Conservation (phyloP, 495 filamentous ascomycete genomes). For the Aspergillus panamensis region DNA sequence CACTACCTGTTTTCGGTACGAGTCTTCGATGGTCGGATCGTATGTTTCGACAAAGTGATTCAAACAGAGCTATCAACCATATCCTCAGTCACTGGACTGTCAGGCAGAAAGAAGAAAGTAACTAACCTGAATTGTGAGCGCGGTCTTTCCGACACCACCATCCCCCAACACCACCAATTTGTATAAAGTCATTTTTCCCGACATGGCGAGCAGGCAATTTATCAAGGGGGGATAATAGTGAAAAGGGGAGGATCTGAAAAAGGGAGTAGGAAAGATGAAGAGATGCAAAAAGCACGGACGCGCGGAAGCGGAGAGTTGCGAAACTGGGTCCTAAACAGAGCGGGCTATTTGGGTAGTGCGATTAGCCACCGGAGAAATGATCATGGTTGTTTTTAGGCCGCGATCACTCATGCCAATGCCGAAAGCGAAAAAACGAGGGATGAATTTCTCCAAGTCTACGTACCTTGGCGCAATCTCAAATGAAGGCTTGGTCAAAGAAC, state of each 20-base stretch:
- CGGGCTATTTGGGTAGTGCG: slow-evolving; percentile 29
- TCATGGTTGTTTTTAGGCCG: slow-evolving; percentile 22
- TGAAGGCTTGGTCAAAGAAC: not conserved
- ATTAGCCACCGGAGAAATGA: slow-evolving; percentile 30
- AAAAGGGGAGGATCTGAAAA: no score
- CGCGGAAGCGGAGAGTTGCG: slow-evolving; percentile 26
- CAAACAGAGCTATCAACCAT: slow-evolving; percentile 56
- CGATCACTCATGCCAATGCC: slow-evolving; percentile 17
- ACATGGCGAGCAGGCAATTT: no score
- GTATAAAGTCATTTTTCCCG: slow-evolving; percentile 92
- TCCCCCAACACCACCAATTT: slow-evolving; percentile 97
- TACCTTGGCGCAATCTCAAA: slow-evolving; percentile 8
- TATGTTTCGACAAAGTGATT: slow-evolving; percentile 87
- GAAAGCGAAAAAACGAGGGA: slow-evolving; percentile 12
- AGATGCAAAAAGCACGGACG: slow-evolving; percentile 26
- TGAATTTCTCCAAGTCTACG: slow-evolving; percentile 13
- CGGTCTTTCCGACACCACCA: slow-evolving; percentile 93
- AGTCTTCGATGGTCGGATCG: slow-evolving; percentile 96
- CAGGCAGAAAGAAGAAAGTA: slow-evolving; percentile 16
- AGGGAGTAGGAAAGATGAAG: slow-evolving; percentile 13
- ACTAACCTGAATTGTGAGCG: slow-evolving; percentile 91
- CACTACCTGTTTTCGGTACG: slow-evolving; percentile 96
- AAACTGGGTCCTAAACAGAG: slow-evolving; percentile 24
- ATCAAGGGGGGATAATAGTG: slow-evolving; percentile 3
- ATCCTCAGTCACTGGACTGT: slow-evolving; percentile 14